Evolutionary conservation across 768 basidiomycete species (phyloP).

Genomic region (Phanerodontia chrysosporium): DNA sequence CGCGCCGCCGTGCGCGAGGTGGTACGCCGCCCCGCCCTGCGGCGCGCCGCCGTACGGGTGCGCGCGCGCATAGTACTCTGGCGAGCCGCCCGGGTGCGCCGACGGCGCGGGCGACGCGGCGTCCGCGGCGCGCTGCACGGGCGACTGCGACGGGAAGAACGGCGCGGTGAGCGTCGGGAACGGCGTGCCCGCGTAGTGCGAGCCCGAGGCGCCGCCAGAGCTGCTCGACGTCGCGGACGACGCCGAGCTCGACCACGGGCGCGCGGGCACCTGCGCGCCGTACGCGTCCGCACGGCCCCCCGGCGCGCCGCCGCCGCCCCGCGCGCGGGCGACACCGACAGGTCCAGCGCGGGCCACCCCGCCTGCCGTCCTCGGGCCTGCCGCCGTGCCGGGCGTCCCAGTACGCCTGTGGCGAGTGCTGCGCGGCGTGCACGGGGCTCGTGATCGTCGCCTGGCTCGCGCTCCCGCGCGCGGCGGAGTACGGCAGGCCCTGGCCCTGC

Average conservation of each 20-base stretch:
- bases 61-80: slow-evolving; percentile 27
- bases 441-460: neutral
- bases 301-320: slow-evolving; percentile 5
- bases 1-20: slow-evolving; percentile 14
- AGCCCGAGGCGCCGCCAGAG: slow-evolving; percentile 15
- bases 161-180: slow-evolving; percentile 57
- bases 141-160: slow-evolving; percentile 44
- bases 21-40: neutral
- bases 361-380: slow-evolving; percentile 3
- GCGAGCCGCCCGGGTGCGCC: slow-evolving; percentile 23
- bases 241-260: slow-evolving; percentile 23
- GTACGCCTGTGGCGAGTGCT: slow-evolving; percentile 5
- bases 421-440: neutral
- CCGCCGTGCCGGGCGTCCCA: slow-evolving; percentile 15
- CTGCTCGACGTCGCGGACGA: slow-evolving; percentile 19
- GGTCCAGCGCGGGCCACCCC: slow-evolving; percentile 22
- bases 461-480: slow-evolving; percentile 2
- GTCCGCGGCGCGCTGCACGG: slow-evolving; percentile 29
- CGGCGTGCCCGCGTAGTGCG: slow-evolving; percentile 13
- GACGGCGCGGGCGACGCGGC: slow-evolving; percentile 28
- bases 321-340: slow-evolving; percentile 8
- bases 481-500: slow-evolving; percentile 2
- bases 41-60: slow-evolving; percentile 6
- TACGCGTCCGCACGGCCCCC: slow-evolving; percentile 21
- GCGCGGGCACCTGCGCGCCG: slow-evolving; percentile 19